These are phyloP conservation scores for Pueraria montana DNA, from an alignment of 306 rosid genomes.

Conservation along the genomic window DNA sequence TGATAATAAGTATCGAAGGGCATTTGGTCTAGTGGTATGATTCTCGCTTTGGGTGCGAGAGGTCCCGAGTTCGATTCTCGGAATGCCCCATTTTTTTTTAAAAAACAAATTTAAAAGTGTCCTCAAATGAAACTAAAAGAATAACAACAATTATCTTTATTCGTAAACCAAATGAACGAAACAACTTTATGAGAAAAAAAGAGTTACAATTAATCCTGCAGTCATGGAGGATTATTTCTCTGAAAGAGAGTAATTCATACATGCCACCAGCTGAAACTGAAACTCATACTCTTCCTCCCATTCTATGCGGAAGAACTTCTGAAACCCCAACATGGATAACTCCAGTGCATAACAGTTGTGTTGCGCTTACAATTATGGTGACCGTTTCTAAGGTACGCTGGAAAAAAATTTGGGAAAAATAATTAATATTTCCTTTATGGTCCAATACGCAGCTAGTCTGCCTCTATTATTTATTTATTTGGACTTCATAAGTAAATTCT, in stretches of 20 bases:
- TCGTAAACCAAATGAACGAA: background rate
- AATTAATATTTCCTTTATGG: slow-evolving; percentile 1
- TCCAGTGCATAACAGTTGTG: slow-evolving; percentile 73
- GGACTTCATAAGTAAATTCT: too few relatives aligned
- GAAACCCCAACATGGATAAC: slow-evolving; percentile 70
- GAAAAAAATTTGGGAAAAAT: too few relatives aligned
- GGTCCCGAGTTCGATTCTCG: slow-evolving; percentile 32
- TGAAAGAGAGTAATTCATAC: background rate
- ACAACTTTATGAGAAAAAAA: background rate
- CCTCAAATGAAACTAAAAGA: too few relatives aligned
- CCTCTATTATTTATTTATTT: too few relatives aligned
- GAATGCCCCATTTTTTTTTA: background rate
- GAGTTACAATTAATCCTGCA: background rate
- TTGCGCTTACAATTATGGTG: slow-evolving; percentile 79
- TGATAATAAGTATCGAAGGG: too few relatives aligned
- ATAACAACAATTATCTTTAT: too few relatives aligned
- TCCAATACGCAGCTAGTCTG: background rate
- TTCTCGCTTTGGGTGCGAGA: slow-evolving; percentile 30
- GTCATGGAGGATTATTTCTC: background rate
- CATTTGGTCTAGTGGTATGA: slow-evolving; percentile 4
- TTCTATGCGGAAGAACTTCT: slow-evolving; percentile 38
- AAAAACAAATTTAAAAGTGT: too few relatives aligned
- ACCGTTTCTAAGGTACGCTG: slow-evolving; percentile 82
- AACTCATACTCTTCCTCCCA: slow-evolving; percentile 44
- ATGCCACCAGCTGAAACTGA: background rate